Evolutionary conservation across 345 rosid species (phyloP).

Genomic region (Firmiana major): DNA sequence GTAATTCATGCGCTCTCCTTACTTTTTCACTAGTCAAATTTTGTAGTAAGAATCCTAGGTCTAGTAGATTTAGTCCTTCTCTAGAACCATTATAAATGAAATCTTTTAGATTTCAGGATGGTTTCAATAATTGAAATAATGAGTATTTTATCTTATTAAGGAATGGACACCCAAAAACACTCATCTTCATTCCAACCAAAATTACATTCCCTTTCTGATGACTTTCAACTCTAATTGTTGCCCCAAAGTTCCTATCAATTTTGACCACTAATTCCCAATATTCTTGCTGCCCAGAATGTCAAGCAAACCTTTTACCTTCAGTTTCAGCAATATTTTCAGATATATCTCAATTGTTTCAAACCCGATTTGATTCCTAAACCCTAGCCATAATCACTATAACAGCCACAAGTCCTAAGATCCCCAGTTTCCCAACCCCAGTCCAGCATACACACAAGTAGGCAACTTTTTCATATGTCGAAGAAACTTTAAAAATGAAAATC

Average conservation of each 20-base stretch:
- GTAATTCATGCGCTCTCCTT: not conserved
- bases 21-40: not conserved
- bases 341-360: not conserved
- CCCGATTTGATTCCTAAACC: not conserved
- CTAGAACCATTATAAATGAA: too few relatives aligned
- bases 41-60: not conserved
- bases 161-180: not conserved
- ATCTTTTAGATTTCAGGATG: not conserved
- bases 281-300: constrained; percentile 1
- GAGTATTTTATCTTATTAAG: not conserved
- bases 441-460: not conserved
- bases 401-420: not conserved
- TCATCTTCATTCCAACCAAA: not conserved
- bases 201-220: not conserved
- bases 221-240: too few relatives aligned
- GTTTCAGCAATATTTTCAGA: not conserved
- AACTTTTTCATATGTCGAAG: not conserved
- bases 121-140: not conserved
- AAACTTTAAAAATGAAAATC: not conserved
- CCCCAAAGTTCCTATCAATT: too few relatives aligned
- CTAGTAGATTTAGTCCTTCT: not conserved
- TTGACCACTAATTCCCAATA: not conserved
- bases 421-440: not conserved
- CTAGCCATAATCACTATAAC: not conserved
- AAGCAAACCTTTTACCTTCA: not conserved